Percentiles rank a stretch among this genome's conserved stretches.
These are phyloP conservation scores for Colletotrichum caudatum DNA, from an alignment of 2,329 filamentous ascomycete species.

Conservation along the genomic window DNA sequence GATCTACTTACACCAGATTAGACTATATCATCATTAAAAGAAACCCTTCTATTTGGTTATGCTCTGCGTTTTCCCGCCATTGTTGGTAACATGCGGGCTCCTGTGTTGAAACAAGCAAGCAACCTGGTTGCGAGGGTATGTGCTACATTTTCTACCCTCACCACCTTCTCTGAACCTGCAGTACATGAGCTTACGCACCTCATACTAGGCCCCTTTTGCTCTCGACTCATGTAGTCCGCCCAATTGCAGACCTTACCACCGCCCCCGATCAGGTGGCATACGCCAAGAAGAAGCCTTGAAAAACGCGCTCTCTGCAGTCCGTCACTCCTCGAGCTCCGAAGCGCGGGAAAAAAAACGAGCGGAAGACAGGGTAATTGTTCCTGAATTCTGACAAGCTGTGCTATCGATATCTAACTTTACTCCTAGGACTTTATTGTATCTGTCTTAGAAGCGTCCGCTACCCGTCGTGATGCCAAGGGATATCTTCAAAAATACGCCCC, in stretches of 20 bases:
- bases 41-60: background rate
- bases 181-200: constrained; percentile 1
- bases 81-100: constrained; percentile 28
- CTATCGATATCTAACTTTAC: constrained; percentile 26
- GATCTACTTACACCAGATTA: background rate
- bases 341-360: constrained; percentile 58
- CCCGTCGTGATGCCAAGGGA: constrained; percentile 90
- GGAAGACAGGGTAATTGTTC: constrained; percentile 58
- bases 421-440: constrained; percentile 85
- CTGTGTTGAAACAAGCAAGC: constrained; percentile 32
- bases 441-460: constrained; percentile 87
- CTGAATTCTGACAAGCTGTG: no score
- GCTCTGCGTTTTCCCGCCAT: background rate
- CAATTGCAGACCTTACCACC: constrained; percentile 34
- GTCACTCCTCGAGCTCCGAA: constrained; percentile 34
- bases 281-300: constrained; percentile 36
- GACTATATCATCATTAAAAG: background rate
- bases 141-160: background rate
- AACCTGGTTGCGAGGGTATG: constrained; percentile 33
- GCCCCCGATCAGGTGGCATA: constrained; percentile 23
- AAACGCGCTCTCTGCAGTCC: constrained; percentile 33
- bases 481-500: constrained; percentile 86
- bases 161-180: background rate
- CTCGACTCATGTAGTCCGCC: constrained; percentile 29
- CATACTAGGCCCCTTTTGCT: constrained; percentile 22